A percentile compares a stretch with the other conserved stretches of the same genome.
These are phyloP conservation scores for Cudoniella acicularis DNA, from an alignment of 495 filamentous ascomycete species.

Conservation along the genomic window DNA sequence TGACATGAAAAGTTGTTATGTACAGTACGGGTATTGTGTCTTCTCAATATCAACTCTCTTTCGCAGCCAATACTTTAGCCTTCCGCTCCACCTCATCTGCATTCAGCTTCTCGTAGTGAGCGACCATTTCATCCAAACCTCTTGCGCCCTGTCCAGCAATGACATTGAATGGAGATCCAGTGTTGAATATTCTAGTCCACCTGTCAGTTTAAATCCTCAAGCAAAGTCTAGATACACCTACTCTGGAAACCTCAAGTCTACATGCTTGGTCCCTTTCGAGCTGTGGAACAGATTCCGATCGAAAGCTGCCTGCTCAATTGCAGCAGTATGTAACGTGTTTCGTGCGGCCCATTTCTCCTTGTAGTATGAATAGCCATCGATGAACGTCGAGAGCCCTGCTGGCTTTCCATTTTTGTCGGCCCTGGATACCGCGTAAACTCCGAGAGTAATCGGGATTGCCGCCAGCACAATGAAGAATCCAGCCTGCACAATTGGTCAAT, in stretches of 20 bases:
- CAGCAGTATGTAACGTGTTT: slow-evolving; percentile 59
- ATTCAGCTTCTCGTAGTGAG: slow-evolving; percentile 59
- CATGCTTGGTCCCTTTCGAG: slow-evolving; percentile 38
- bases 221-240: slow-evolving; percentile 40
- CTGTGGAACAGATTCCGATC: slow-evolving; percentile 65
- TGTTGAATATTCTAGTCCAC: slow-evolving; percentile 53
- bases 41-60: slow-evolving; percentile 13
- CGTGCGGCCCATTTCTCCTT: slow-evolving; percentile 51
- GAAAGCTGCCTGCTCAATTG: slow-evolving; percentile 65
- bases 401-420: slow-evolving; percentile 43
- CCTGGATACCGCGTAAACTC: slow-evolving; percentile 53
- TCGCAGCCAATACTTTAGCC: slow-evolving; percentile 11
- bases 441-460: slow-evolving; percentile 51
- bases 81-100: slow-evolving; percentile 46
- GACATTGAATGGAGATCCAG: slow-evolving; percentile 60
- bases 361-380: slow-evolving; percentile 48
- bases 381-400: slow-evolving; percentile 53
- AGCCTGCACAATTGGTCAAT: slow-evolving; percentile 40
- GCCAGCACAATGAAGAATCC: slow-evolving; percentile 65
- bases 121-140: slow-evolving; percentile 57
- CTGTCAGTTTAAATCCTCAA: background rate
- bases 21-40: slow-evolving; percentile 26
- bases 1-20: slow-evolving; percentile 16
- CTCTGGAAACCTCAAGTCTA: slow-evolving; percentile 65
- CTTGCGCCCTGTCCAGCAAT: slow-evolving; percentile 52